Conservation (phyloP, 352 stramenopile genomes). For the Globisporangium emineosum region DNA sequence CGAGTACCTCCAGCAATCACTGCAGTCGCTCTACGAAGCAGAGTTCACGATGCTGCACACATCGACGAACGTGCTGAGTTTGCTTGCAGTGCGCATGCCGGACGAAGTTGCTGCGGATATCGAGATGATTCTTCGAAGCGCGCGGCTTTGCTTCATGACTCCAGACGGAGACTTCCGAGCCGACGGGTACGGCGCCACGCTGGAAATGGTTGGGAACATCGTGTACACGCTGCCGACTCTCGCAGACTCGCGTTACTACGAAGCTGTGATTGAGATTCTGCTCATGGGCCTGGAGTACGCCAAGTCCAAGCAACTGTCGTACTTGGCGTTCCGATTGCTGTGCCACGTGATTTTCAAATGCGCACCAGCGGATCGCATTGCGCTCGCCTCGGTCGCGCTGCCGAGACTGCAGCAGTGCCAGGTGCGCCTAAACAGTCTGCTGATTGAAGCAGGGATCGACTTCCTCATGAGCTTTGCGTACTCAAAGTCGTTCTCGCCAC, state of each 20-base stretch:
- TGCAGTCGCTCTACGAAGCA: slow-evolving; percentile 51
- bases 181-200: slow-evolving; percentile 55
- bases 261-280: slow-evolving; percentile 41
- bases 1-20: slow-evolving; percentile 30
- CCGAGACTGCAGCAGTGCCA: slow-evolving; percentile 49
- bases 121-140: slow-evolving; percentile 33
- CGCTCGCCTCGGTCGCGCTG: slow-evolving; percentile 45
- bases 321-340: slow-evolving; percentile 65
- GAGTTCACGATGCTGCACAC: slow-evolving; percentile 62
- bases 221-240: slow-evolving; percentile 22
- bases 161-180: slow-evolving; percentile 58
- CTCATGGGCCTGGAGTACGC: slow-evolving; percentile 56
- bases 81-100: slow-evolving; percentile 51
- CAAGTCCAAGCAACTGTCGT: slow-evolving; percentile 53
- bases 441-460: slow-evolving; percentile 70
- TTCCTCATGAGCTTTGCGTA: slow-evolving; percentile 78
- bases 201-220: slow-evolving; percentile 70
- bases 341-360: slow-evolving; percentile 60
- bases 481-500: slow-evolving; percentile 38
- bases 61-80: slow-evolving; percentile 51
- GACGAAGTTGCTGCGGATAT: slow-evolving; percentile 34
- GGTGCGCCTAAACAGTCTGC: slow-evolving; percentile 32
- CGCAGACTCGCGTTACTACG: slow-evolving; percentile 13
- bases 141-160: slow-evolving; percentile 50
- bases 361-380: slow-evolving; percentile 31